Evolutionary conservation across 106 monocot species (phyloP), one percentile per base, ranked within the genome.

Genomic region (Dendrobium officinale): DNA sequence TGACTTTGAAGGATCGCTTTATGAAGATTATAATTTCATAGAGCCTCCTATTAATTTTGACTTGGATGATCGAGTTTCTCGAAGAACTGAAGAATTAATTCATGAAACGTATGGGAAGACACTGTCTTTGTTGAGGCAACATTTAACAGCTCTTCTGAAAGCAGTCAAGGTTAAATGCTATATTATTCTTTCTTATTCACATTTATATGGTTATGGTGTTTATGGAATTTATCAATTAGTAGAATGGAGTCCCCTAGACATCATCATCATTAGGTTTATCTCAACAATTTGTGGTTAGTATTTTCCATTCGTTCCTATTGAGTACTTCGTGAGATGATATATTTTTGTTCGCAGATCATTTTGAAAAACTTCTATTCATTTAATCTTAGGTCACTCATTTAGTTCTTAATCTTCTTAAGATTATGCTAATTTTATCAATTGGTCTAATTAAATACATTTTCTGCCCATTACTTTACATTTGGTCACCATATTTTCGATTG

Each of bases 1-100:
- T 56, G 94, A 95, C 81, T 95, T 95, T 58, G 94, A 95, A 86
- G 91, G 90, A 79, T 90, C 90, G 47, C 89, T 95, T 5, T 90
- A 95, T 72, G 92, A 88, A 72, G 90, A 95, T 78, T 95, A 92
- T 75, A 90, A 85, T 44, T 85, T 95, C 37, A 77, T 80, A 4
- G 90, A 90, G 48, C 88, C 88, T 75, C 89, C 94, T 2, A 66
- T 95, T 70, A 94, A 94, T 42, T 85, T 84, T 72, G 84, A 90
- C 26, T 75, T 94, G 88, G 91, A 95, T 79, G 92, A 95, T 88
- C 82, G 26, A 6, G 87, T 92, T 79, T 91, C 86, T 72, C 78
- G 55, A 70, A 89, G 94, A 87, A 85, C 91, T 43, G 94, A 95
- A 75, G 84, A 92, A 15, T 78, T 95, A 83, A 81, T 92, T 55